phyloP scores from a whole-genome alignment of 306 rosid species.

The Gastrolobium villosum region DNA sequence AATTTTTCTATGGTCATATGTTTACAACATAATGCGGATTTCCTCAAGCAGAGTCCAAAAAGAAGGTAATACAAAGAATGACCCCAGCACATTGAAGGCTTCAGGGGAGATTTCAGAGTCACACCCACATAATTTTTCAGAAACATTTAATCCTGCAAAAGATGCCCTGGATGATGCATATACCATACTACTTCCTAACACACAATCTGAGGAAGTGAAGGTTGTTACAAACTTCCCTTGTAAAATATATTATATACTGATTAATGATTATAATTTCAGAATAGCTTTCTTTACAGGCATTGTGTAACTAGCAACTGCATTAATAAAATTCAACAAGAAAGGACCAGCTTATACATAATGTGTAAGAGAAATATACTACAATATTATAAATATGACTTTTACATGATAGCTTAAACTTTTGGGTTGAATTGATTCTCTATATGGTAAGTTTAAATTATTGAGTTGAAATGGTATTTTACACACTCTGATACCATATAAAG shows the following conservation, averaged over 20 bases:
- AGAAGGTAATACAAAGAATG: slow-evolving; percentile 28
- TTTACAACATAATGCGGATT: slow-evolving; percentile 77
- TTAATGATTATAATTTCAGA: slow-evolving; percentile 12
- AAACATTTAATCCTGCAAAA: slow-evolving; percentile 54
- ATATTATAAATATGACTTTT: no score
- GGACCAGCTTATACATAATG: not conserved
- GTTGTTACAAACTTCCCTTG: slow-evolving; percentile 32
- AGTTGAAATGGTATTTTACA: no score
- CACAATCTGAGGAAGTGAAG: slow-evolving; percentile 47
- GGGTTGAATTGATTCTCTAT: no score
- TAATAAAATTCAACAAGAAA: not conserved
- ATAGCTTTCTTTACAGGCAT: not conserved
- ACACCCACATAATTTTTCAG: slow-evolving; percentile 43
- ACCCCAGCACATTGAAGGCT: slow-evolving; percentile 42
- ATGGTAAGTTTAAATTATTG: no score
- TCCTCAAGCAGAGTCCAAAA: slow-evolving; percentile 51
- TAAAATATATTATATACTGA: not conserved
- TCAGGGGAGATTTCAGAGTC: slow-evolving; percentile 45
- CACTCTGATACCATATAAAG: no score
- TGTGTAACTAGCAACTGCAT: not conserved
- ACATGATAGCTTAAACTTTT: no score
- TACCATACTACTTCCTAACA: slow-evolving; percentile 54
- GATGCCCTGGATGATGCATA: slow-evolving; percentile 53
- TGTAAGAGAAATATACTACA: no score
- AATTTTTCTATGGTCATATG: slow-evolving; percentile 81